Base-by-base conservation (phyloP, 164 flowering plant genomes). In the Tinospora cordifolia region DNA sequence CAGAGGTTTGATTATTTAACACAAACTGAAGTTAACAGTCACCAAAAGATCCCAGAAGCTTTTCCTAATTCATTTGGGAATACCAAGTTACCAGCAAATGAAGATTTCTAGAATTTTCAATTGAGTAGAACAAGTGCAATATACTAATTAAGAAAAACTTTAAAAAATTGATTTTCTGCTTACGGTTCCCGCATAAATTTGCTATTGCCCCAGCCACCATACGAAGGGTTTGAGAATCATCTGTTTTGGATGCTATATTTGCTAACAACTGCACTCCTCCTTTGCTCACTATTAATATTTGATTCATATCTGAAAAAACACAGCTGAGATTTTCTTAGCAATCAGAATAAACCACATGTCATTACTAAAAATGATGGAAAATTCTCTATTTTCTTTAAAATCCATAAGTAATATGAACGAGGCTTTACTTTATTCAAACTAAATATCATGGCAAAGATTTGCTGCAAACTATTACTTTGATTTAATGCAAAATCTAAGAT, bases 121-220 rank as follows among this genome's bases (percentile, higher is more conserved):
- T 26, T 11, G 39, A 58, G 17, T 7, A 17, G 17, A 63, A 58
- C 44, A 57, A 1, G 39, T 17, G 36, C 25, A 72, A 62, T 62
- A 51, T 25, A 38, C 63, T 22, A 30, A 44, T 22, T 30, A 30
- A 30, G 4, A 25, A 25, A 41, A n/a, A 71, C n/a, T n/a, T n/a
- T n/a, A 57, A 46, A 12, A 25, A 64, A 72, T 60, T 38, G 27
- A 54, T 65, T 12, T 54, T 39, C 13, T 69, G 41, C 82, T 80
- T 83, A 93, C 98, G 97, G 73, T 93, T 93, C 75, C 98, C 98
- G 72, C 98, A 93, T 70, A 93, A 75, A 81, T 90, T 93, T 72
- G 97, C 98, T 76, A 91, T 82, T 58, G 95, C 98, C 67, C 98
- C 98, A 72, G 98, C 98, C 57, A 93, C 88, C 98, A 93, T 93